Conservation (phyloP, 148 eudicot species). For the Camellia granthamiana region DNA sequence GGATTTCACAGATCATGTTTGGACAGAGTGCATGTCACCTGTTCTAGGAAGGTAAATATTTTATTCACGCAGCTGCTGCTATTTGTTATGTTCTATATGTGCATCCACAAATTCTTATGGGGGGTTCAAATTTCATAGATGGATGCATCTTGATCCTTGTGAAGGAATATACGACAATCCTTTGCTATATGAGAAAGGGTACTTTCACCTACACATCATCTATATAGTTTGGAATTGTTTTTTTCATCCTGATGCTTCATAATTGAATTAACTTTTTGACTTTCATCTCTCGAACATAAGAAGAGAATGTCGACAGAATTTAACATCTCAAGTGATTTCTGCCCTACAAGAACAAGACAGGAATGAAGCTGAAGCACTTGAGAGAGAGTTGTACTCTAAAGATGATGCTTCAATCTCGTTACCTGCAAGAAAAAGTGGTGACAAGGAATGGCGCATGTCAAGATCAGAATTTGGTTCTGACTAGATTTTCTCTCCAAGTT, state of each 20-base stretch:
- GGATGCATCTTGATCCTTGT: slow-evolving; percentile 99
- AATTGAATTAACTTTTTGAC: background rate
- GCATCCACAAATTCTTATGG: background rate
- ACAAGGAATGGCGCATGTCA: slow-evolving; percentile 84
- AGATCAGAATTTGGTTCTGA: slow-evolving; percentile 85
- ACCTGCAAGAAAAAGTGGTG: slow-evolving; percentile 93
- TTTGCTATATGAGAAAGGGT: slow-evolving; percentile 95
- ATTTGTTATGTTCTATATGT: slow-evolving; percentile 3
- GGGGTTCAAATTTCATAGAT: slow-evolving; percentile 40
- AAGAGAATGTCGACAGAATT: slow-evolving; percentile 54
- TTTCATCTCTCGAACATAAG: slow-evolving; percentile 41
- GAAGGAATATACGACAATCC: slow-evolving; percentile 94
- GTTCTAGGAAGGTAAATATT: slow-evolving; percentile 69
- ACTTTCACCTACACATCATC: slow-evolving; percentile 14
- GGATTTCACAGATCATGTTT: slow-evolving; percentile 94
- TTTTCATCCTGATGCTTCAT: slow-evolving; percentile 5
- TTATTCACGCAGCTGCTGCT: slow-evolving; percentile 10
- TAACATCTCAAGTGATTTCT: slow-evolving; percentile 39
- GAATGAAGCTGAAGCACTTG: slow-evolving; percentile 57
- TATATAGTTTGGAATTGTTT: background rate
- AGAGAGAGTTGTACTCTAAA: slow-evolving; percentile 47
- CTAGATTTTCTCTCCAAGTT: slow-evolving; percentile 43
- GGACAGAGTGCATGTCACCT: slow-evolving; percentile 89
- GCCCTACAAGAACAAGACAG: slow-evolving; percentile 67
- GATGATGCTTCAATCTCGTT: slow-evolving; percentile 61